Evolutionary conservation across 106 monocot species (phyloP).

Genomic region (Allium sativum): DNA sequence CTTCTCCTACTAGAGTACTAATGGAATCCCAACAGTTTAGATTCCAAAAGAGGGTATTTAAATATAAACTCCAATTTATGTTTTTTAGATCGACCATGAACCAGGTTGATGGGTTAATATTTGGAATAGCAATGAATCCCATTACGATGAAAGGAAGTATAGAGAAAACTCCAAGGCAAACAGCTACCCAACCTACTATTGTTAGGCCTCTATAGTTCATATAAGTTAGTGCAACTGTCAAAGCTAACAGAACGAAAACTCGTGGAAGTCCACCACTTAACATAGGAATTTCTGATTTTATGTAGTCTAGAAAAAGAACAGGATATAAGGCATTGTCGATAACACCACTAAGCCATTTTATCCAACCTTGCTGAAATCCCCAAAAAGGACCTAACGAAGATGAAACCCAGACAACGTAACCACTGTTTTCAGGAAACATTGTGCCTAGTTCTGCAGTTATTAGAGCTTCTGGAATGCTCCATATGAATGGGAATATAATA

Average conservation of each 20-base stretch:
- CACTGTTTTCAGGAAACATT: constrained; percentile 46
- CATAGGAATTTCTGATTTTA: constrained; percentile 30
- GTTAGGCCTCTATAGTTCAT: constrained; percentile 40
- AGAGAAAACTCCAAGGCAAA: constrained; percentile 27
- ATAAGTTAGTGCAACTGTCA: constrained; percentile 30
- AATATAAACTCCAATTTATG: constrained; percentile 26
- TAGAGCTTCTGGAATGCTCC: constrained; percentile 44
- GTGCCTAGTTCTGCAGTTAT: constrained; percentile 48
- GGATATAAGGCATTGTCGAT: constrained; percentile 46
- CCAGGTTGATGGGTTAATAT: constrained; percentile 22
- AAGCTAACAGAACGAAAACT: constrained; percentile 16
- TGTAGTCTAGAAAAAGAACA: constrained; percentile 38
- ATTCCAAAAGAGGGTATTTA: constrained; percentile 40
- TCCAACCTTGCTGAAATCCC: constrained; percentile 27
- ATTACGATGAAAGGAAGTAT: constrained; percentile 34
- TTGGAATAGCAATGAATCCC: constrained; percentile 33
- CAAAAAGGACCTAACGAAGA: constrained; percentile 31
- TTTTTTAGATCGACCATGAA: constrained; percentile 12
- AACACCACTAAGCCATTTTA: constrained; percentile 48
- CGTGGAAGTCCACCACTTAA: constrained; percentile 27
- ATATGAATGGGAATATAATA: constrained; percentile 33
- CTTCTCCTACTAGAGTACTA: constrained; percentile 45
- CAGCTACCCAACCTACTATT: constrained; percentile 40
- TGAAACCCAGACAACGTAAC: constrained; percentile 42
- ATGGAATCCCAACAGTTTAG: constrained; percentile 43